These are phyloP conservation scores for Tetrapyrgos nigripes DNA, from an alignment of 1,284 basidiomycete species.

Conservation along the genomic window DNA sequence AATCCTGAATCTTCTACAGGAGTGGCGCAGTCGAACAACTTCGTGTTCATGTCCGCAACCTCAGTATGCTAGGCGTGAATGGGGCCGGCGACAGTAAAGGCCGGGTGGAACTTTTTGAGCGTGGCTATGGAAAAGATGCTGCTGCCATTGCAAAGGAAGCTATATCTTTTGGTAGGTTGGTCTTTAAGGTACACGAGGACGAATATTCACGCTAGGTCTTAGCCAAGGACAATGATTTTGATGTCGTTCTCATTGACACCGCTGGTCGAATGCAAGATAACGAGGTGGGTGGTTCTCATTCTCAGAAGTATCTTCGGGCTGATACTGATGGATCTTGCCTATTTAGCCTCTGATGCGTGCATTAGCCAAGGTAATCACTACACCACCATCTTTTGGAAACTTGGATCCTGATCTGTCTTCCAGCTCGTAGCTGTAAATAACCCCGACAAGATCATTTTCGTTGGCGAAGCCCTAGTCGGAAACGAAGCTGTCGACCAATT, in stretches of 20 bases:
- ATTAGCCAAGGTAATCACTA: slow-evolving; percentile 78
- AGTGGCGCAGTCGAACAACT: slow-evolving; percentile 98
- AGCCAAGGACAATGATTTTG: slow-evolving; percentile 89
- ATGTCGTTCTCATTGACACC: slow-evolving; percentile 95
- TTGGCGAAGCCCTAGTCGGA: slow-evolving; percentile 94
- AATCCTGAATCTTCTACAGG: slow-evolving; percentile 41
- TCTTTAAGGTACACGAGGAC: background rate
- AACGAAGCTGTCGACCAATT: slow-evolving; percentile 97
- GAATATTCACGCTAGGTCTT: slow-evolving; percentile 3
- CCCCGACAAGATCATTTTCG: slow-evolving; percentile 96
- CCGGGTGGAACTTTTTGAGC: slow-evolving; percentile 92
- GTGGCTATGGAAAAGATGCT: slow-evolving; percentile 98
- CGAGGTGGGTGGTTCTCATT: slow-evolving; percentile 63
- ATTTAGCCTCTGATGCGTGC: slow-evolving; percentile 96
- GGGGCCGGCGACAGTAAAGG: slow-evolving; percentile 73
- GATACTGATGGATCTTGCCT: background rate
- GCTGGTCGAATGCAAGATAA: slow-evolving; percentile 99
- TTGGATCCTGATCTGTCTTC: background rate
- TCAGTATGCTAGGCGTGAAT: slow-evolving; percentile 86
- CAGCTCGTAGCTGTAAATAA: slow-evolving; percentile 90
- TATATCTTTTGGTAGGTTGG: slow-evolving; percentile 77
- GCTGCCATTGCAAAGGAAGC: slow-evolving; percentile 98
- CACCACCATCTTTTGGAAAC: slow-evolving; percentile 2
- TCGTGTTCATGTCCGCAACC: slow-evolving; percentile 94
- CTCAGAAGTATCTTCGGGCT: background rate